These are phyloP conservation scores for Backusella psychrophila DNA, from an alignment of 192 early-diverging fungal genomes.

Conservation along the genomic window DNA sequence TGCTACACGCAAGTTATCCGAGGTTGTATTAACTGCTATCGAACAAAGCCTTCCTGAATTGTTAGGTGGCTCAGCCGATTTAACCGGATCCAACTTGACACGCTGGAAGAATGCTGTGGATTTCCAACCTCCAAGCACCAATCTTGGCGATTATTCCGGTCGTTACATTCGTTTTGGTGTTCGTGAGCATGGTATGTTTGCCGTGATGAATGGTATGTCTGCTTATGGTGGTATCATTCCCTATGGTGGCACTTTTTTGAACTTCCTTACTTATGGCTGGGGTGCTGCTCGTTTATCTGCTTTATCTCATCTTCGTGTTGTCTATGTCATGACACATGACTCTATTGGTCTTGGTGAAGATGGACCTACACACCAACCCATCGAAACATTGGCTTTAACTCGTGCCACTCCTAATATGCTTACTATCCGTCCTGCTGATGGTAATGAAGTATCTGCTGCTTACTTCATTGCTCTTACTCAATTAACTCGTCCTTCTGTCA, in stretches of 20 bases:
- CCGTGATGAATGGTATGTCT: conserved; percentile 84
- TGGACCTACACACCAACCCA: conserved; percentile 98
- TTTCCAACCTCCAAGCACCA: conserved; percentile 75
- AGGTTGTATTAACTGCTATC: conserved; percentile 77
- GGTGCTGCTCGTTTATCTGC: conserved; percentile 89
- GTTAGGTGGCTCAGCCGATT: conserved; percentile 92
- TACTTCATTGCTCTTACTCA: conserved; percentile 78
- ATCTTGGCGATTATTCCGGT: conserved; percentile 78
- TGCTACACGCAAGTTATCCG: conserved; percentile 88
- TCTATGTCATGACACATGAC: conserved; percentile 99
- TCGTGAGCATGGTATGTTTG: conserved; percentile 97
- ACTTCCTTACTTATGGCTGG: conserved; percentile 81
- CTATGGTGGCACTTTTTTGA: conserved; percentile 87
- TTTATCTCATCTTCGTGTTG: conserved; percentile 80
- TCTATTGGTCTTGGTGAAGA: conserved; percentile 98
- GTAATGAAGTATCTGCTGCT: conserved; percentile 88
- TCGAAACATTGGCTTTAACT: conserved; percentile 87
- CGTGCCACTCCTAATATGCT: conserved; percentile 90
- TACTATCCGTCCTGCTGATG: conserved; percentile 89
- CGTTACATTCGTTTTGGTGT: conserved; percentile 93
- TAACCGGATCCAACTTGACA: conserved; percentile 94
- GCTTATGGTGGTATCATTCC: conserved; percentile 88
- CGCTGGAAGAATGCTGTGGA: conserved; percentile 90
- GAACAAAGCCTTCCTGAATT: conserved; percentile 80
- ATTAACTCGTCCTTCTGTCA: conserved; percentile 67